Evolutionary conservation across 2,329 filamentous ascomycete species (phyloP).

Genomic region (Colletotrichum magnum): DNA sequence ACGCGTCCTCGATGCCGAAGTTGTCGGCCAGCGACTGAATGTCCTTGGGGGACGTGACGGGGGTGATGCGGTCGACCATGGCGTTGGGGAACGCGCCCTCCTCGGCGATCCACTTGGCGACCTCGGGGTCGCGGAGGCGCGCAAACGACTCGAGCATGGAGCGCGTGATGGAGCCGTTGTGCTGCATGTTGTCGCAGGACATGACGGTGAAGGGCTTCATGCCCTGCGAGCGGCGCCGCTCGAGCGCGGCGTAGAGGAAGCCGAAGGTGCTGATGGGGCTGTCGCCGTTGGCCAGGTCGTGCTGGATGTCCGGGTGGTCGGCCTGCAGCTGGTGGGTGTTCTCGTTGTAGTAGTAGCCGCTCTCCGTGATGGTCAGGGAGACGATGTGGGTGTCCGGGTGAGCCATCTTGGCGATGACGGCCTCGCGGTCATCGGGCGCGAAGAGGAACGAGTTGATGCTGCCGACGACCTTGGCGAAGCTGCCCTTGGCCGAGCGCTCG

Average conservation of each 20-base stretch:
- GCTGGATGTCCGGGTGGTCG: constrained; percentile 64
- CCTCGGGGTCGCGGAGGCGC: constrained; percentile 58
- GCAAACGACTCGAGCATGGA: constrained; percentile 67
- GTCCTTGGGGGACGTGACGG: constrained; percentile 62
- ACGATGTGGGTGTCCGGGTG: constrained; percentile 68
- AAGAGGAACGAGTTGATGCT: constrained; percentile 68
- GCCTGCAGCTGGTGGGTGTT: constrained; percentile 67
- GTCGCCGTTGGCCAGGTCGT: constrained; percentile 61
- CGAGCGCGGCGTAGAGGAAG: constrained; percentile 66
- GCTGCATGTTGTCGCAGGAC: constrained; percentile 71
- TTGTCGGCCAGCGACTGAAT: constrained; percentile 58
- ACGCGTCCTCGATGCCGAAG: constrained; percentile 64
- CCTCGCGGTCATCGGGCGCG: constrained; percentile 65
- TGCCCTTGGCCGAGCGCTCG: constrained; percentile 67
- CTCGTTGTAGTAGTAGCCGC: constrained; percentile 71
- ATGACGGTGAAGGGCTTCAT: constrained; percentile 68
- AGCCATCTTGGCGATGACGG: constrained; percentile 69
- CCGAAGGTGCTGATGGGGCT: constrained; percentile 64
- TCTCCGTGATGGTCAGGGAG: constrained; percentile 69
- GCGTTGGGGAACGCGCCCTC: constrained; percentile 66
- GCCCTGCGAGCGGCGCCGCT: constrained; percentile 59
- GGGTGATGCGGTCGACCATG: constrained; percentile 70
- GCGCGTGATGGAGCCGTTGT: constrained; percentile 67
- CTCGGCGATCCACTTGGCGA: constrained; percentile 64
- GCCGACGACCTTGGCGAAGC: constrained; percentile 62